Evolutionary conservation across 1,284 basidiomycete genomes (phyloP).

Genomic region (Microbotryum intermedium): DNA sequence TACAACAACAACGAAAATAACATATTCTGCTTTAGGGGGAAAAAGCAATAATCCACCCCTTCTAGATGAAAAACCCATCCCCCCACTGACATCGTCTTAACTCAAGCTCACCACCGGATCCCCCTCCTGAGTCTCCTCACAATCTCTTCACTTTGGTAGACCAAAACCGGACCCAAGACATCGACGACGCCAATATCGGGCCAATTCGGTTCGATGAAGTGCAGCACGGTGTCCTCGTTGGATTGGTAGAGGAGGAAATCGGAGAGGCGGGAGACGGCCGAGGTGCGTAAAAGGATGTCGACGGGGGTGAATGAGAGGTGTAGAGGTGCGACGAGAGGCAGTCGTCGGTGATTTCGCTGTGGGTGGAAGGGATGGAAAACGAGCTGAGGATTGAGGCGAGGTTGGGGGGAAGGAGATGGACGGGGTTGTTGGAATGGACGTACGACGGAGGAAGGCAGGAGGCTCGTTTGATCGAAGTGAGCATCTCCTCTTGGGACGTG

Average conservation of each 20-base stretch:
- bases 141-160: slow-evolving; percentile 53
- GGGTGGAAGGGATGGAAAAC: slow-evolving; percentile 4
- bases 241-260: slow-evolving; percentile 94
- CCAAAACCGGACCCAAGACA: slow-evolving; percentile 72
- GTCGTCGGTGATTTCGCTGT: slow-evolving; percentile 54
- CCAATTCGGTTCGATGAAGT: slow-evolving; percentile 87
- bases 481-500: slow-evolving; percentile 83
- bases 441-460: slow-evolving; percentile 45
- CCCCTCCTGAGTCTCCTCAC: neutral
- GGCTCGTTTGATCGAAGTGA: slow-evolving; percentile 52
- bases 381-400: too few species aligned
- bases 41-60: too few species aligned
- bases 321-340: slow-evolving; percentile 59
- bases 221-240: slow-evolving; percentile 75
- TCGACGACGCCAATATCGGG: slow-evolving; percentile 86
- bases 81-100: too few species aligned
- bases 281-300: slow-evolving; percentile 86
- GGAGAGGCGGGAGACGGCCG: slow-evolving; percentile 79
- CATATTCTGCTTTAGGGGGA: too few species aligned
- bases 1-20: too few species aligned
- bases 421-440: slow-evolving; percentile 22
- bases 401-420: neutral
- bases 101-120: too few species aligned
- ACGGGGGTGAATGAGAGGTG: slow-evolving; percentile 48
- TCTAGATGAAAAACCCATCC: too few species aligned